Evolutionary conservation across 2,329 filamentous ascomycete genomes (phyloP).

Genomic region (Sporothrix brasiliensis): DNA sequence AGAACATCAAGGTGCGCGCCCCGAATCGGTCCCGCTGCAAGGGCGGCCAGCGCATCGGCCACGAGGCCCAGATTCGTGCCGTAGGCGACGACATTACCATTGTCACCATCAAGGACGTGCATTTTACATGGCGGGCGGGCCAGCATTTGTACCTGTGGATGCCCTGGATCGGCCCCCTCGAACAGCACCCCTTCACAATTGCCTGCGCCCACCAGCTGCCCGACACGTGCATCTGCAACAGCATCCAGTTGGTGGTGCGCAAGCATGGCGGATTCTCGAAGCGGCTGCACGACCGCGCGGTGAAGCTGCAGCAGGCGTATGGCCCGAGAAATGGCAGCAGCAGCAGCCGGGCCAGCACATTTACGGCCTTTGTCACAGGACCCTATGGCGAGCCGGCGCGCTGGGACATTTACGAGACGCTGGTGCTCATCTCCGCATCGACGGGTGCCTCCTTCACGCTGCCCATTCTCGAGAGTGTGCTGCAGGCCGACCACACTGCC

Average conservation of each 20-base stretch:
- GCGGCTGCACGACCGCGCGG: slow-evolving; percentile 54
- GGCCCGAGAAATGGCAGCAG: slow-evolving; percentile 32
- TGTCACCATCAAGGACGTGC: slow-evolving; percentile 61
- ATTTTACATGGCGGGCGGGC: slow-evolving; percentile 61
- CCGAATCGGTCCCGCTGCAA: slow-evolving; percentile 50
- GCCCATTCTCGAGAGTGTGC: slow-evolving; percentile 60
- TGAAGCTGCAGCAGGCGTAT: slow-evolving; percentile 40
- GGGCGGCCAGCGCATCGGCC: slow-evolving; percentile 55
- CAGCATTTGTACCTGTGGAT: slow-evolving; percentile 66
- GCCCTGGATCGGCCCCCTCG: slow-evolving; percentile 56
- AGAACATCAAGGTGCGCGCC: slow-evolving; percentile 53
- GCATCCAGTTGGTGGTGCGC: slow-evolving; percentile 61
- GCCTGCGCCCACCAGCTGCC: slow-evolving; percentile 57
- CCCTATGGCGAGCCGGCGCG: slow-evolving; percentile 59
- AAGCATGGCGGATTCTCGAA: slow-evolving; percentile 61
- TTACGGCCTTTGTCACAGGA: slow-evolving; percentile 57
- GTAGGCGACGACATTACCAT: slow-evolving; percentile 58
- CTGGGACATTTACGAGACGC: slow-evolving; percentile 62
- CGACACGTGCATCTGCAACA: slow-evolving; percentile 60
- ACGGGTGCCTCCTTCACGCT: slow-evolving; percentile 66
- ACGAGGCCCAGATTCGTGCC: slow-evolving; percentile 53
- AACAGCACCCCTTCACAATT: slow-evolving; percentile 65
- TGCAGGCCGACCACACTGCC: slow-evolving; percentile 44
- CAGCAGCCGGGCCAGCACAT: slow-evolving; percentile 37
- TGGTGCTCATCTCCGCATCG: slow-evolving; percentile 63